Conservation (phyloP, 352 stramenopile genomes). For the Peronospora tabacina region DNA sequence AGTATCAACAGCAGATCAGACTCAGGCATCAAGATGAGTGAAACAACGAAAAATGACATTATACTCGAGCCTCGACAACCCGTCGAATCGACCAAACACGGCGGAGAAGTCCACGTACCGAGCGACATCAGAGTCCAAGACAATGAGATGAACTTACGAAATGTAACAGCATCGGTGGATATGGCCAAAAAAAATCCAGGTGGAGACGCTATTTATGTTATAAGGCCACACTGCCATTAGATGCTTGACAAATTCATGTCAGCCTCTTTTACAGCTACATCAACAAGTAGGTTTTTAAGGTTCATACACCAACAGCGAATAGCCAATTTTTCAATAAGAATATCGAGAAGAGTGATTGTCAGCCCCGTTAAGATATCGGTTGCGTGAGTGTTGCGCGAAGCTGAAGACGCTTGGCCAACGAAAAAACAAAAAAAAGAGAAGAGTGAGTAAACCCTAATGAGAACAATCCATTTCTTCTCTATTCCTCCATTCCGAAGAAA, state of each 20-base stretch:
- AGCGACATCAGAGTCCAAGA: conserved; percentile 12
- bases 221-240: conserved; percentile 6
- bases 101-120: conserved; percentile 33
- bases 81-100: conserved; percentile 25
- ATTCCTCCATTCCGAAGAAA: neutral
- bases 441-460: conserved; percentile 1
- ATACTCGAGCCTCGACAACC: conserved; percentile 13
- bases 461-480: conserved; percentile 2
- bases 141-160: conserved; percentile 7
- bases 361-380: neutral
- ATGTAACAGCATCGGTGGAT: conserved; percentile 2
- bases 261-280: conserved; percentile 1
- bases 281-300: neutral
- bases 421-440: neutral
- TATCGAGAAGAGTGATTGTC: too few relatives aligned
- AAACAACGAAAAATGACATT: conserved; percentile 20
- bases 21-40: conserved; percentile 12
- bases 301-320: too few relatives aligned
- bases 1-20: conserved; percentile 16
- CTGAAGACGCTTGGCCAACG: neutral
- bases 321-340: too few relatives aligned
- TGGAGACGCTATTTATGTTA: conserved; percentile 11
- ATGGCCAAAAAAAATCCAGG: conserved; percentile 12
- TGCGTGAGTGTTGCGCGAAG: neutral
- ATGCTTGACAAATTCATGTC: conserved; percentile 4